Evolutionary conservation across 345 rosid species (phyloP), one percentile per base, ranked within the genome.

Genomic region (Trapa bicornis): DNA sequence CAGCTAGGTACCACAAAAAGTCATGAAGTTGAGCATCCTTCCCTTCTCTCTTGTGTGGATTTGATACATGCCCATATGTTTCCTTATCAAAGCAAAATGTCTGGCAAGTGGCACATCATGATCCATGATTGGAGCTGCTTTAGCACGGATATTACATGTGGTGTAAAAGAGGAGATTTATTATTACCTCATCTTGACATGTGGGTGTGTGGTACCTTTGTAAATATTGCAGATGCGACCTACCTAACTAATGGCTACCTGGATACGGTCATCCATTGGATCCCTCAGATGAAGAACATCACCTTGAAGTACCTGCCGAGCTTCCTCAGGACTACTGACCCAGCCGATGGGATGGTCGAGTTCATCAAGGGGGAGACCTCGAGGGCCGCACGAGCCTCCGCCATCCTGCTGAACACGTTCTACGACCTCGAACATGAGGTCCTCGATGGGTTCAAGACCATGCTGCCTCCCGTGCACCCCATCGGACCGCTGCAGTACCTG

Each of bases 201-300:
- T 22, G 29, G 29, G 29, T 22, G 29, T 22, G 7, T 11, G 48
- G 43, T 4, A 8, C 43, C 7, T 45, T 4, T 50, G 29, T 22
- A 22, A 22, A 22, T 22, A 22, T 16, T 0, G 67, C 78, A 83
- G 90, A 83, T 72, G 80, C 74, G 37, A 78, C 78, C 62, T 67
- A 72, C 70, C 35, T 80, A 29, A 78, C 76, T 37, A 85, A 85
- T 15, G 86, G 87, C 35, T 73, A 75, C 53, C 63, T 85, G 54
- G 79, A 80, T 13, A 83, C 79, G 0, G 58, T 43, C 5, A 63
- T 83, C 16, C 80, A 83, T 58, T 85, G 84, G 84, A 76, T 85
- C 17, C 82, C 84, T 0, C 72, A 72, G 1, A 74, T 78, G 86
- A 67, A 71, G 32, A 71, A 67, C 11, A 73, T 85, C 14, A 74